Base-by-base conservation (phyloP, 768 basidiomycete genomes). In the Russula dissimulans region DNA sequence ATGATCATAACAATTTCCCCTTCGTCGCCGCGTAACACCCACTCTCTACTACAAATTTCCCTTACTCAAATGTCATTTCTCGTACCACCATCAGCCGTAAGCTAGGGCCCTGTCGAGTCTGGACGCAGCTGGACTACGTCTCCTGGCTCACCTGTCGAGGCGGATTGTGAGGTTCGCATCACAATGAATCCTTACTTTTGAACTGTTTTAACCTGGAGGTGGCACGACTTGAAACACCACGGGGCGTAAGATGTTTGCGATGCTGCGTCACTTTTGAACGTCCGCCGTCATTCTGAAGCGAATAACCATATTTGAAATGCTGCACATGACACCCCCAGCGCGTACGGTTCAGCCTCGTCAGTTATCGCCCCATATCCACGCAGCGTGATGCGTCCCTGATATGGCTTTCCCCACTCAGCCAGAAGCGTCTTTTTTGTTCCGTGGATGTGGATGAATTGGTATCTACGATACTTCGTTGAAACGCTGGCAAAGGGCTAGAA, bases 401-500 rank as follows among this genome's bases (percentile, higher is more conserved):
- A 57, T 50, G 17, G 50, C 3, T 57, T 56, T 51, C 41, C 56
- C 50, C 56, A 53, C 39, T 46, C 32, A 53, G 38, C 32, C 39
- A 50, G 51, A 57, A 38, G 49, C 45, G 39, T 60, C 46, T 49
- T 38, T 39, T 41, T 42, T 57, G 34, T 22, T 12, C 51, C 56
- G 45, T 48, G 44, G 39, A 48, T 38, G 48, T 36, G 60, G 54
- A 39, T 38, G 39, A 52, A 61, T 42, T 31, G 32, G 38, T 38
- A 54, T 47, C 45, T 62, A 14, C 39, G 12, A 31, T 42, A 43
- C 56, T 46, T 54, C 56, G 26, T 45, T 48, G 61, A 47, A 62
- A 56, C 61, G 61, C 61, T 57, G 56, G 61, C 56, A 62, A 47
- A 4, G 49, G 60, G 0, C 61, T 50, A 62, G 61, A 62, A 57